Conservation (phyloP, 352 stramenopile species). For the Hyaloperonospora brassicae region DNA sequence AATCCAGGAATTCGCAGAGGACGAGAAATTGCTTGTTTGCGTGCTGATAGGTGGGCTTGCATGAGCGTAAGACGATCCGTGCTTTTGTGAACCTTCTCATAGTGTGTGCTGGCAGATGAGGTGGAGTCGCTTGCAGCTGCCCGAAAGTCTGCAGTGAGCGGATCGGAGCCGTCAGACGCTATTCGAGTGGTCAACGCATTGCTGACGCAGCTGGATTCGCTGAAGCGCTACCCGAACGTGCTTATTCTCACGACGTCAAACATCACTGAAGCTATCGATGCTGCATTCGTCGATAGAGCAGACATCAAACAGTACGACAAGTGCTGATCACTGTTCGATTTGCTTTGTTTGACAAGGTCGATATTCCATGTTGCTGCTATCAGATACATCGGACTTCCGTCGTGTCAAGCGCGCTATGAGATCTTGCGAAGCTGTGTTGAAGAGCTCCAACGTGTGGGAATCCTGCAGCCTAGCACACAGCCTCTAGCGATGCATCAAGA, state of each 20-base stretch:
- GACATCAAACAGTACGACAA: slow-evolving; percentile 86
- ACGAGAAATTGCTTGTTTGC: slow-evolving; percentile 82
- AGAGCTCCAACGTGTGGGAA: slow-evolving; percentile 68
- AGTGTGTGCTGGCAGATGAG: slow-evolving; percentile 53
- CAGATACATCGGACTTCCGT: slow-evolving; percentile 63
- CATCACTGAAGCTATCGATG: slow-evolving; percentile 87
- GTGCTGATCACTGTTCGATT: neutral
- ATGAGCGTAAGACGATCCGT: neutral
- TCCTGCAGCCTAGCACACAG: slow-evolving; percentile 31
- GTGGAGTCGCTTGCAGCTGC: slow-evolving; percentile 88
- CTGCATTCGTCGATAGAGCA: slow-evolving; percentile 89
- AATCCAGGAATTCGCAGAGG: slow-evolving; percentile 86
- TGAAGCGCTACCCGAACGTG: slow-evolving; percentile 84
- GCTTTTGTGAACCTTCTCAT: neutral
- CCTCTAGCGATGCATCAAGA: slow-evolving; percentile 25
- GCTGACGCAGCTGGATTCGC: slow-evolving; percentile 82
- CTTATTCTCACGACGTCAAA: slow-evolving; percentile 91
- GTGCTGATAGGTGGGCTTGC: slow-evolving; percentile 78
- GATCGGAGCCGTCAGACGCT: slow-evolving; percentile 85
- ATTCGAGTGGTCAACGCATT: slow-evolving; percentile 90
- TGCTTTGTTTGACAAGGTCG: neutral
- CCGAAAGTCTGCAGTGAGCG: slow-evolving; percentile 54
- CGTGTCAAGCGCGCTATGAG: slow-evolving; percentile 55
- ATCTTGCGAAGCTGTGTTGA: slow-evolving; percentile 80
- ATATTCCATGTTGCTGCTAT: neutral